Base-by-base conservation (phyloP, 768 basidiomycete species). In the Leccinum ochraceum region DNA sequence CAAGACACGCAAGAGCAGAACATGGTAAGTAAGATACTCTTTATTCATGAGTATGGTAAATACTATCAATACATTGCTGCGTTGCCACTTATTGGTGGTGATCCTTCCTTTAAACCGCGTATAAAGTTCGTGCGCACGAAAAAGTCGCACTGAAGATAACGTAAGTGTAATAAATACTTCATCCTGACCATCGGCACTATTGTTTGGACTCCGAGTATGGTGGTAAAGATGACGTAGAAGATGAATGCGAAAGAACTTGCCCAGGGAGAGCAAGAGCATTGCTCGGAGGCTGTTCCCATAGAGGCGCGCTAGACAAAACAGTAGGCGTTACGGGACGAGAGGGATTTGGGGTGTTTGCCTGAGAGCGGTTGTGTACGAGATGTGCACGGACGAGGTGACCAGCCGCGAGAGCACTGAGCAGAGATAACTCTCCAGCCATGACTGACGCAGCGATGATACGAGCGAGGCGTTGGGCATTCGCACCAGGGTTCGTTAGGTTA, bases 361-460 rank as follows among this genome's bases (percentile, higher is more conserved):
- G 86, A 56, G 88, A 90, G 59, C 95, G 84, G 72, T 98, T 98
- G 78, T 95, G 95, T 37, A 86, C 87, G 76, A 97, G 84, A 72
- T 98, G 95, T 30, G 95, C 95, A 42, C 90, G 84, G 69, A 98
- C 94, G 62, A 98, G 83, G 71, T 97, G 95, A 0, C 96, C 96
- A 3, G 94, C 95, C 1, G 95, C 95, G 42, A 99, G 84, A 2
- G 97, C 95, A 64, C 88, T 88, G 73, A 99, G 82, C 61, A 99
- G 81, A 14, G 90, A 92, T 30, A 98, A 80, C 75, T 99, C 97
- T 37, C 97, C 97, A 2, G 97, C 97, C 94, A 98, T 97, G 69
- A 99, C 97, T 0, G 93, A 83, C 0, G 94, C 86, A 39, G 89
- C 89, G 66, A 99, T 91, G 69, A 98, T 83, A 37, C 94, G 84